Percentiles rank a stretch among this genome's conserved stretches.
Evolutionary conservation across 2,329 filamentous ascomycete species (phyloP).

Genomic region (Alternaria triticimaculans): DNA sequence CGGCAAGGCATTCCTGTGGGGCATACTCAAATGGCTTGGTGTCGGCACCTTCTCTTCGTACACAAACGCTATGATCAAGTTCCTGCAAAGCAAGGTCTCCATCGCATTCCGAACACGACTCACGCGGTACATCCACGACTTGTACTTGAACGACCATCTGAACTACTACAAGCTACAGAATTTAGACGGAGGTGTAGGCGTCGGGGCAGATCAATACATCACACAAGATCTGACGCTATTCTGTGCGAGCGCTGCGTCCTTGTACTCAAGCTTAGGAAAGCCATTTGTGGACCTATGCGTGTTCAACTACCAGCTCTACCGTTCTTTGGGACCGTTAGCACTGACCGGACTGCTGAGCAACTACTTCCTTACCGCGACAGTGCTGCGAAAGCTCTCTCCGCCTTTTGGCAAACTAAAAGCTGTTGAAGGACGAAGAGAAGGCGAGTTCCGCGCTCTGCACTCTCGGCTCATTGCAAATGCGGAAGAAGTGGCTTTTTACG

Average conservation of each 20-base stretch:
- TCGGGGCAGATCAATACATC: slow-evolving; percentile 94
- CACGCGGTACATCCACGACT: slow-evolving; percentile 94
- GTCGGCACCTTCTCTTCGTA: slow-evolving; percentile 94
- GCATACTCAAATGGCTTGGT: slow-evolving; percentile 92
- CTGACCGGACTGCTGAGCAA: slow-evolving; percentile 86
- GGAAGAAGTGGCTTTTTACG: slow-evolving; percentile 97
- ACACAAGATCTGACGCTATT: slow-evolving; percentile 96
- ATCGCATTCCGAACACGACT: slow-evolving; percentile 96
- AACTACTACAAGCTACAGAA: slow-evolving; percentile 97
- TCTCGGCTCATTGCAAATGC: slow-evolving; percentile 93
- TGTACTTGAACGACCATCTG: slow-evolving; percentile 92
- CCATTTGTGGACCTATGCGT: slow-evolving; percentile 96
- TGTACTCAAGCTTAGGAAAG: slow-evolving; percentile 98
- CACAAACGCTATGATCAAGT: slow-evolving; percentile 99
- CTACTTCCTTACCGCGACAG: slow-evolving; percentile 91
- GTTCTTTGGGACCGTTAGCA: slow-evolving; percentile 86
- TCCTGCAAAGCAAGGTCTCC: slow-evolving; percentile 94
- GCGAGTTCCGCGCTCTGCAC: slow-evolving; percentile 91
- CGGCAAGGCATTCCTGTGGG: slow-evolving; percentile 84
- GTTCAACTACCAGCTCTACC: slow-evolving; percentile 97
- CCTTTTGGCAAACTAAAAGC: slow-evolving; percentile 97
- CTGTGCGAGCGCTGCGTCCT: slow-evolving; percentile 86
- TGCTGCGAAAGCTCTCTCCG: slow-evolving; percentile 85
- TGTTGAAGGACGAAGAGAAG: slow-evolving; percentile 92
- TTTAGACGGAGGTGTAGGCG: slow-evolving; percentile 88